Evolutionary conservation across 352 stramenopile species (phyloP), one percentile per base, ranked within the genome.

Genomic region (Pythium plurisporium): DNA sequence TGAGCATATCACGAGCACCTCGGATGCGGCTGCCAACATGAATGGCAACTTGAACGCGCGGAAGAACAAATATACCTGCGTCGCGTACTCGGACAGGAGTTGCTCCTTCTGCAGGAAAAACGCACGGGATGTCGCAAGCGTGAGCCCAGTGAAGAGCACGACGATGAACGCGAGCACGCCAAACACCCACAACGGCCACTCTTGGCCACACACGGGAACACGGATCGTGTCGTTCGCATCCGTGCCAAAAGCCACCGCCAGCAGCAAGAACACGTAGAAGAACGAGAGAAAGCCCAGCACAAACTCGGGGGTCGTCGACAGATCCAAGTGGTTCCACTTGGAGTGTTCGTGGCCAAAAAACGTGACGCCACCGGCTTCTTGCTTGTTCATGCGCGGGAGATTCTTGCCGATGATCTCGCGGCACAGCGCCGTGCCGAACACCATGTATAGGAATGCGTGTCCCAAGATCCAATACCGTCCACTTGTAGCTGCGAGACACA

Each of bases 141-240:
- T 72, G 22, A 95, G 64, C 1, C 78, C 84, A 2, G 78, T 72
- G 55, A 94, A 91, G 15, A 94, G 65, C 14, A 94, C 86, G 15
- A 93, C 70, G 34, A 94, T 79, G 53, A 94, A 92, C 8, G 82
- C 78, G 1, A 94, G 59, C 5, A 94, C 80, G 12, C 83, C 86
- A 59, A 95, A 94, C n/a, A 95, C 74, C 83, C 83, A 95, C 2
- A 94, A 58, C 2, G 83, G 79, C 82, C 82, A 93, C 34, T 82
- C 41, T 36, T 93, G 81, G 1, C 77, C 82, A 4, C 82, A 36
- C 0, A 95, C 55, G 0, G 76, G 69, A 0, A 93, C 67, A 2
- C 52, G 69, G 15, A 89, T 74, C 8, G 63, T 70, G 3, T 77
- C 57, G 44, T 86, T 76, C 0, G 64, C 67, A 29, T 85, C 57